Conservation (phyloP, 257 asterid genomes). For the Solanum etuberosum region DNA sequence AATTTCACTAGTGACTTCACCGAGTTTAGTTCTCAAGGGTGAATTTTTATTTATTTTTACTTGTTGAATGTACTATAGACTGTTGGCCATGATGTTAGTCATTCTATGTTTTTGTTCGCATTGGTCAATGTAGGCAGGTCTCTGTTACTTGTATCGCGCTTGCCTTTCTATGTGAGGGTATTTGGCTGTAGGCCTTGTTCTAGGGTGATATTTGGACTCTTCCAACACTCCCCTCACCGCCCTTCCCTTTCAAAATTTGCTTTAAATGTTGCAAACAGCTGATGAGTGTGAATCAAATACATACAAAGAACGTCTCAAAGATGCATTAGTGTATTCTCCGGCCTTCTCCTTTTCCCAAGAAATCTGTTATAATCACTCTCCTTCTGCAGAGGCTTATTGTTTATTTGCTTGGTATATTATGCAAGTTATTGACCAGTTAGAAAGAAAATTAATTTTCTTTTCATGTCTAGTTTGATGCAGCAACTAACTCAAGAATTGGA, state of each 20-base stretch:
- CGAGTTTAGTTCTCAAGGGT: neutral
- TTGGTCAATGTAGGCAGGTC: neutral
- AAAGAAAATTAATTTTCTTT: slow-evolving; percentile 5
- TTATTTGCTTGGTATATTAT: neutral
- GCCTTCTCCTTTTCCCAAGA: neutral
- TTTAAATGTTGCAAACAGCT: neutral
- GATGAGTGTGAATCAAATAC: neutral
- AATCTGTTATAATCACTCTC: neutral
- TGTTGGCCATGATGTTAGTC: neutral
- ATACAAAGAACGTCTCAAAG: neutral
- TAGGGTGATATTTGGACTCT: neutral
- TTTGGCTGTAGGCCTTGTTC: neutral
- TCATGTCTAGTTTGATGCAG: slow-evolving; percentile 59
- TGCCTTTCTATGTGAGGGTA: neutral
- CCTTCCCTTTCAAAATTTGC: neutral
- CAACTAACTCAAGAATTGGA: slow-evolving; percentile 89
- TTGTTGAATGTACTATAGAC: neutral
- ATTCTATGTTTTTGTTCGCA: neutral
- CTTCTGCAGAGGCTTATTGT: neutral
- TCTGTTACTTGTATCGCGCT: neutral
- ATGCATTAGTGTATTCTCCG: neutral
- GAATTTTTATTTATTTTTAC: neutral
- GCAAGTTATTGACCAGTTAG: neutral
- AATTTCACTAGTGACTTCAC: neutral
- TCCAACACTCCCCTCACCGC: too few relatives aligned